Percentiles rank a stretch among this genome's conserved stretches.
Evolutionary conservation across 345 rosid species (phyloP).

Genomic region (Salix brachista): DNA sequence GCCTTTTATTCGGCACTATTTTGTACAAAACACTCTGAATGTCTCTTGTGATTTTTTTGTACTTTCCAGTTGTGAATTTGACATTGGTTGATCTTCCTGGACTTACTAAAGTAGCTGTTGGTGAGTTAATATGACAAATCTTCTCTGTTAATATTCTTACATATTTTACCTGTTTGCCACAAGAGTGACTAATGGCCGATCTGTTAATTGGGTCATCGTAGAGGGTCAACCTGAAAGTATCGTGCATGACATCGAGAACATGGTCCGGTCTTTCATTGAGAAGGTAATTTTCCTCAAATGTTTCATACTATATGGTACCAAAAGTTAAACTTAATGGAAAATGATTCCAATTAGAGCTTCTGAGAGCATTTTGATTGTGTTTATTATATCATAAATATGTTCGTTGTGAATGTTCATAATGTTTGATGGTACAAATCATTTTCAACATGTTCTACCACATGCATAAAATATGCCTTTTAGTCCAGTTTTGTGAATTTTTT

Average conservation of each 20-base stretch:
- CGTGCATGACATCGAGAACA: conserved; percentile 83
- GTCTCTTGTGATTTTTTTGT: conserved; percentile 1
- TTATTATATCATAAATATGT: not conserved
- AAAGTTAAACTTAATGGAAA: not conserved
- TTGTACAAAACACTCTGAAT: not conserved
- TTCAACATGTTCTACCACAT: not conserved
- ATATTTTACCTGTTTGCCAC: not conserved
- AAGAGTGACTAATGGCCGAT: conserved; percentile 6
- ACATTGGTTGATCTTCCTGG: conserved; percentile 96
- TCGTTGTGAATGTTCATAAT: not conserved
- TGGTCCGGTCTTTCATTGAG: conserved; percentile 83
- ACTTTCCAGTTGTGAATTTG: conserved; percentile 79
- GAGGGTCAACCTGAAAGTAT: conserved; percentile 91
- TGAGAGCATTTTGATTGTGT: conserved; percentile 4
- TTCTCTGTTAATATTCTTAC: conserved; percentile 1
- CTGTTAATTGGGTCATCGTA: conserved; percentile 25
- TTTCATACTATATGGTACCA: not conserved
- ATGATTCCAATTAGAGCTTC: not conserved
- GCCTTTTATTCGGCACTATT: not conserved
- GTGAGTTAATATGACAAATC: conserved; percentile 36
- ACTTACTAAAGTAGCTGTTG: conserved; percentile 94
- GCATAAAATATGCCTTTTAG: not conserved
- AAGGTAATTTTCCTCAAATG: conserved; percentile 54
- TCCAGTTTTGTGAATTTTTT: too few species aligned
- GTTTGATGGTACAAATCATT: not conserved